phyloP scores from a whole-genome alignment of 2,329 filamentous ascomycete genomes.

The Fusarium zealandicum region DNA sequence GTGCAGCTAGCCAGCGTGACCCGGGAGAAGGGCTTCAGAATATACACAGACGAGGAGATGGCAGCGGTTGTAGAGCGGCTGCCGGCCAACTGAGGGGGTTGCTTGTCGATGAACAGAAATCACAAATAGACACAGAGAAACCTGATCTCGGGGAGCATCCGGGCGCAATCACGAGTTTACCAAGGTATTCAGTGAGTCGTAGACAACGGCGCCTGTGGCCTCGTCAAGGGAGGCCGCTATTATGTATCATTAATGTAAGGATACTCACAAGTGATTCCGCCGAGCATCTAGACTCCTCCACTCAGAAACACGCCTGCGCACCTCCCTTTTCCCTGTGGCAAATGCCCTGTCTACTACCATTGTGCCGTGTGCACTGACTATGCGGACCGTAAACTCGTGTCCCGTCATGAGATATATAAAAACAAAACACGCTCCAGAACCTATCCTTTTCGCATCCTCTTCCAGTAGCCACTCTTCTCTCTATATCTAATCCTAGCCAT shows the following conservation, averaged over 20 bases:
- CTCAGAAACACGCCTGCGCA: not conserved
- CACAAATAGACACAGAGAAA: slow-evolving; percentile 34
- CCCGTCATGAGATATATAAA: not conserved
- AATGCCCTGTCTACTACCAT: not conserved
- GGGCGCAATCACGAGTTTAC: slow-evolving; percentile 9
- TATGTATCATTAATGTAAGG: slow-evolving; percentile 45
- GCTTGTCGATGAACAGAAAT: slow-evolving; percentile 31
- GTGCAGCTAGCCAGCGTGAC: slow-evolving; percentile 98
- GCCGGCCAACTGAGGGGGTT: slow-evolving; percentile 63
- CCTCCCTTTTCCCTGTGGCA: not conserved
- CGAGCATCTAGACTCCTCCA: slow-evolving; percentile 8
- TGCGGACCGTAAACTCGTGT: not conserved
- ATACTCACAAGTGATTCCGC: slow-evolving; percentile 25
- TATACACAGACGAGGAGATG: slow-evolving; percentile 99
- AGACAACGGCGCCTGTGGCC: slow-evolving; percentile 12
- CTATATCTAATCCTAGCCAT: slow-evolving; percentile 23
- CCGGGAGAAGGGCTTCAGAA: slow-evolving; percentile 96
- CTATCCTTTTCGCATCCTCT: not conserved
- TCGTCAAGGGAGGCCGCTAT: slow-evolving; percentile 14
- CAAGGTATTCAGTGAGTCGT: slow-evolving; percentile 20
- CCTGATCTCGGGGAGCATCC: slow-evolving; percentile 18
- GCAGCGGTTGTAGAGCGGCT: slow-evolving; percentile 86
- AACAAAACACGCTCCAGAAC: not conserved
- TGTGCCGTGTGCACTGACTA: not conserved
- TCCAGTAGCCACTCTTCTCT: not conserved